Conservation (phyloP, 2,329 filamentous ascomycete species). For the Fusarium compactum region DNA sequence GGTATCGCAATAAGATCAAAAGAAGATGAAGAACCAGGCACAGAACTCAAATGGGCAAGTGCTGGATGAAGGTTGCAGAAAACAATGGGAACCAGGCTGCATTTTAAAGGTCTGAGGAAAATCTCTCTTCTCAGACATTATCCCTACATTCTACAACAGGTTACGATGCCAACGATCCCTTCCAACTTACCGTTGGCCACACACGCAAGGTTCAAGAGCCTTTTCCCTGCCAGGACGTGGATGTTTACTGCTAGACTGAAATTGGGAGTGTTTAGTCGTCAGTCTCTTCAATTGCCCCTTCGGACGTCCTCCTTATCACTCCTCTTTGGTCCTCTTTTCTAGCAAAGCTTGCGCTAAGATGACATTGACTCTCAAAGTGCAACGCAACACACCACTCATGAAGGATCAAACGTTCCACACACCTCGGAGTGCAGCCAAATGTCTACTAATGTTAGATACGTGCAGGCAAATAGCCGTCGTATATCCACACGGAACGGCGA, state of each 20-base stretch:
- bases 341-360: conserved; percentile 24
- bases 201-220: conserved; percentile 26
- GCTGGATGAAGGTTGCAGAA: conserved; percentile 8
- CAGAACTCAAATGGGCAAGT: conserved; percentile 17
- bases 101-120: conserved; percentile 30
- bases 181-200: conserved; percentile 23
- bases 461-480: conserved; percentile 20
- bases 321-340: conserved; percentile 28
- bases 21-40: conserved; percentile 9
- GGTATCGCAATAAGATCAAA: conserved; percentile 7
- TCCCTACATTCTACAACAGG: conserved; percentile 10
- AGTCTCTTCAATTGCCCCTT: conserved; percentile 16
- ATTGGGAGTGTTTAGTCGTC: conserved; percentile 15
- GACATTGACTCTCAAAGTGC: conserved; percentile 20
- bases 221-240: conserved; percentile 9
- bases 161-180: conserved; percentile 24
- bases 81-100: conserved; percentile 13
- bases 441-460: conserved; percentile 20
- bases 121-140: conserved; percentile 23
- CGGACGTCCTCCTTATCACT: conserved; percentile 31
- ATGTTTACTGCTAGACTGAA: conserved; percentile 13
- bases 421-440: conserved; percentile 23
- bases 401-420: conserved; percentile 18
- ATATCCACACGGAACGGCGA: conserved; percentile 38
- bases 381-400: conserved; percentile 19